These are phyloP conservation scores for Phaeotremella skinneri DNA, from an alignment of 768 basidiomycete species.

Conservation along the genomic window DNA sequence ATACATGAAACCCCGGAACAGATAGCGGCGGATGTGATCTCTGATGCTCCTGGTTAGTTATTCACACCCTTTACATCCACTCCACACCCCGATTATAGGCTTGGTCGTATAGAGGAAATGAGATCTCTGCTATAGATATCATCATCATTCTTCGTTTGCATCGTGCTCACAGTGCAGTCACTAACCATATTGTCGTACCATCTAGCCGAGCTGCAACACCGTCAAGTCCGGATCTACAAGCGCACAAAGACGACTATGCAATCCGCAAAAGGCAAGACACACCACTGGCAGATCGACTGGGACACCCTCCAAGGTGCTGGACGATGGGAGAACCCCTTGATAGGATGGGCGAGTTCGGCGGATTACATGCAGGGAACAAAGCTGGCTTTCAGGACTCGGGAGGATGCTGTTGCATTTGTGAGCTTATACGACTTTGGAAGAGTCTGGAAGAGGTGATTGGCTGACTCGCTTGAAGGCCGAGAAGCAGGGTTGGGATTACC, in stretches of 20 bases:
- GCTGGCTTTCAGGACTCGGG: slow-evolving; percentile 75
- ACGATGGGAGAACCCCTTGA: slow-evolving; percentile 96
- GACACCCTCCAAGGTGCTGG: slow-evolving; percentile 84
- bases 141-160: neutral
- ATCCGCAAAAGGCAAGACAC: slow-evolving; percentile 77
- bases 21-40: slow-evolving; percentile 74
- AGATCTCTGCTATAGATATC: neutral
- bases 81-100: slow-evolving; percentile 10
- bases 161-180: neutral
- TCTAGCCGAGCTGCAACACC: slow-evolving; percentile 76
- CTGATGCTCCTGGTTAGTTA: slow-evolving; percentile 75
- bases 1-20: slow-evolving; percentile 55
- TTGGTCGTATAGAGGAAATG: neutral
- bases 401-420: slow-evolving; percentile 83
- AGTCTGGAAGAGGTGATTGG: neutral
- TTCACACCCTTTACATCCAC: neutral
- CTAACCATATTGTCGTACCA: neutral
- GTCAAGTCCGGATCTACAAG: slow-evolving; percentile 86
- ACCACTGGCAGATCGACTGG: slow-evolving; percentile 92
- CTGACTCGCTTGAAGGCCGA: slow-evolving; percentile 58
- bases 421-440: slow-evolving; percentile 9
- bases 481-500: slow-evolving; percentile 98
- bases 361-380: slow-evolving; percentile 95
- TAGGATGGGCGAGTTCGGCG: slow-evolving; percentile 96
- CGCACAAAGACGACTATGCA: slow-evolving; percentile 94